A percentile compares a stretch with the other conserved stretches of the same genome.
Conservation (phyloP, 129 eudicot genomes). For the Artemisia tridentata region DNA sequence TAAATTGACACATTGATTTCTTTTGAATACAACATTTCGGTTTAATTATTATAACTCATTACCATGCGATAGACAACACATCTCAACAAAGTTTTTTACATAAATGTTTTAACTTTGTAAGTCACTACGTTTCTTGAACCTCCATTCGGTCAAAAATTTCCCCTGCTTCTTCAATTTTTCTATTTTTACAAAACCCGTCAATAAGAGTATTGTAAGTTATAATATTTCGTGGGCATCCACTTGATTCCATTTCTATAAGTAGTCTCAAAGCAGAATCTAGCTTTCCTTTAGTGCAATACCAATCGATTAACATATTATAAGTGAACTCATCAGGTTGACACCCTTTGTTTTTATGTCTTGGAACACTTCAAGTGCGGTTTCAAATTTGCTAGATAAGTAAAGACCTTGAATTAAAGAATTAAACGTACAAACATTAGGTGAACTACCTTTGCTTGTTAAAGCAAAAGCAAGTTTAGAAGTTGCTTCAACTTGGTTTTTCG, state of each 20-base stretch:
- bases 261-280: slow-evolving; percentile 61
- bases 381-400: slow-evolving; percentile 55
- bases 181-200: slow-evolving; percentile 71
- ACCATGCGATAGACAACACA: too few relatives aligned
- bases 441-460: slow-evolving; percentile 59
- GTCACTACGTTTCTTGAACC: too few relatives aligned
- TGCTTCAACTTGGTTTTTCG: slow-evolving; percentile 73
- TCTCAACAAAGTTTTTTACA: too few relatives aligned
- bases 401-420: slow-evolving; percentile 85
- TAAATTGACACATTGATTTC: too few relatives aligned
- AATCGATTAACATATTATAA: slow-evolving; percentile 75
- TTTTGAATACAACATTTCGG: too few relatives aligned
- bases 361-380: too few relatives aligned
- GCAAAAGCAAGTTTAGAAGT: slow-evolving; percentile 70
- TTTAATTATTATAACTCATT: too few relatives aligned
- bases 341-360: slow-evolving; percentile 73
- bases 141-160: too few relatives aligned
- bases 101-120: too few relatives aligned
- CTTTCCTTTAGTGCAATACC: too few relatives aligned
- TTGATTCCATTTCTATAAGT: slow-evolving; percentile 74
- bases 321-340: slow-evolving; percentile 90
- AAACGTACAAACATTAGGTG: slow-evolving; percentile 80
- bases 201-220: slow-evolving; percentile 79
- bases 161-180: slow-evolving; percentile 71
- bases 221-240: slow-evolving; percentile 67